A percentile compares a stretch with the other conserved stretches of the same genome.
phyloP scores from a whole-genome alignment of 2,329 filamentous ascomycete genomes.

The Penicillium sp. region DNA sequence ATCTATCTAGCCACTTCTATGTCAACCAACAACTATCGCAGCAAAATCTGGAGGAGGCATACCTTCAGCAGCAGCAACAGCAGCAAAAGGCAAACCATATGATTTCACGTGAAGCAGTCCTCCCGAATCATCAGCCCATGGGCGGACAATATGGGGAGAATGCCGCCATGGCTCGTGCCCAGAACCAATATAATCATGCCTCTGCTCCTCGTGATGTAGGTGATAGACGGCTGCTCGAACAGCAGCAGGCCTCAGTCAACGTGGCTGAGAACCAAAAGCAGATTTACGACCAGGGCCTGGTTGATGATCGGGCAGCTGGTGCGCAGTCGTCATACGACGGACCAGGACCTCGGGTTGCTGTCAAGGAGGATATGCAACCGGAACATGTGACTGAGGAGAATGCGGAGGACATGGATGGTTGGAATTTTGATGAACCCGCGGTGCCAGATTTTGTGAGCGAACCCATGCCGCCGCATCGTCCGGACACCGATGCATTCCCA shows the following conservation, averaged over 20 bases:
- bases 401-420: conserved; percentile 63
- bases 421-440: conserved; percentile 83
- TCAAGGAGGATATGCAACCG: conserved; percentile 43
- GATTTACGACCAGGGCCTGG: conserved; percentile 38
- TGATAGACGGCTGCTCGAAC: conserved; percentile 40
- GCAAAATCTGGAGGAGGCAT: conserved; percentile 56
- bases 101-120: conserved; percentile 51
- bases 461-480: conserved; percentile 56
- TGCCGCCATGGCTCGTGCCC: conserved; percentile 37
- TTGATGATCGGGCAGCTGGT: conserved; percentile 55
- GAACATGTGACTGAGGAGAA: conserved; percentile 46
- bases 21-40: conserved; percentile 50
- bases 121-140: conserved; percentile 58
- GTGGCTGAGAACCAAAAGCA: conserved; percentile 51
- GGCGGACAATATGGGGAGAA: conserved; percentile 47
- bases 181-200: conserved; percentile 43
- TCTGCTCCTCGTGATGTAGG: conserved; percentile 38
- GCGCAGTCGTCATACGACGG: conserved; percentile 57
- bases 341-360: conserved; percentile 51
- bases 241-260: conserved; percentile 49
- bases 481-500: conserved; percentile 84
- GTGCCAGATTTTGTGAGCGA: conserved; percentile 48
- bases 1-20: conserved; percentile 45
- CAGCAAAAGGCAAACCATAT: conserved; percentile 46
- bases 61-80: conserved; percentile 55